These are phyloP conservation scores for Pyrenochaeta sp. DNA, from an alignment of 2,329 filamentous ascomycete genomes.

Conservation along the genomic window DNA sequence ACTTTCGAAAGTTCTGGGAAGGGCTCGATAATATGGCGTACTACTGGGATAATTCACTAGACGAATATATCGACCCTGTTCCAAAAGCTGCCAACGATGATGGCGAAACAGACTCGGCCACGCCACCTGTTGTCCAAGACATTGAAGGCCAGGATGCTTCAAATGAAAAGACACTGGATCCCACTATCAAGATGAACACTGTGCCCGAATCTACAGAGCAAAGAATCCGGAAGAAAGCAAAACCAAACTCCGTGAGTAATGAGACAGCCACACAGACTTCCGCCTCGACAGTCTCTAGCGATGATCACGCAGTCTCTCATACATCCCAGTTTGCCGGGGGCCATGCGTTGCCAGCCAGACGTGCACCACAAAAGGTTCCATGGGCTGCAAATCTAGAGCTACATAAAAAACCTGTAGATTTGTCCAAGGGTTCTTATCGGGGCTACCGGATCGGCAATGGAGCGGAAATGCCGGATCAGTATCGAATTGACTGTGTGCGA, in stretches of 20 bases:
- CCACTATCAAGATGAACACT: constrained; percentile 13
- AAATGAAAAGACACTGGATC: constrained; percentile 17
- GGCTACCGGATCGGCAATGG: constrained; percentile 66
- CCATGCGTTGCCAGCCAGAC: constrained; percentile 35
- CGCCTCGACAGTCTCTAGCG: constrained; percentile 15
- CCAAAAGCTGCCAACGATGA: constrained; percentile 13
- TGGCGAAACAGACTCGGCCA: constrained; percentile 5
- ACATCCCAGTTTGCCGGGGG: constrained; percentile 25
- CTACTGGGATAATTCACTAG: constrained; percentile 68
- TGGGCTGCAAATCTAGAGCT: constrained; percentile 28
- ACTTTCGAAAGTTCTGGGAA: constrained; percentile 68
- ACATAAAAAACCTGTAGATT: constrained; percentile 29
- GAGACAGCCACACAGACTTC: constrained; percentile 15
- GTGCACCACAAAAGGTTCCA: constrained; percentile 37
- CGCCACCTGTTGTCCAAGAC: constrained; percentile 5
- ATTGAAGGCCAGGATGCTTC: constrained; percentile 9
- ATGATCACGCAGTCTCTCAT: constrained; percentile 8
- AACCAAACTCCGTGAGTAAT: constrained; percentile 34
- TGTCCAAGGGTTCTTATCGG: constrained; percentile 57
- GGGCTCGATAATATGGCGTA: constrained; percentile 65
- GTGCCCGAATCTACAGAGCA: constrained; percentile 14
- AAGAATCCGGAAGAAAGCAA: constrained; percentile 49
- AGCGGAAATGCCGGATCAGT: constrained; percentile 64
- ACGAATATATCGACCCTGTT: constrained; percentile 59
- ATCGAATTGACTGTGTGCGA: constrained; percentile 63